Base-by-base conservation (phyloP, 805 yeast species). In the Wickerhamomyces queroliae region DNA sequence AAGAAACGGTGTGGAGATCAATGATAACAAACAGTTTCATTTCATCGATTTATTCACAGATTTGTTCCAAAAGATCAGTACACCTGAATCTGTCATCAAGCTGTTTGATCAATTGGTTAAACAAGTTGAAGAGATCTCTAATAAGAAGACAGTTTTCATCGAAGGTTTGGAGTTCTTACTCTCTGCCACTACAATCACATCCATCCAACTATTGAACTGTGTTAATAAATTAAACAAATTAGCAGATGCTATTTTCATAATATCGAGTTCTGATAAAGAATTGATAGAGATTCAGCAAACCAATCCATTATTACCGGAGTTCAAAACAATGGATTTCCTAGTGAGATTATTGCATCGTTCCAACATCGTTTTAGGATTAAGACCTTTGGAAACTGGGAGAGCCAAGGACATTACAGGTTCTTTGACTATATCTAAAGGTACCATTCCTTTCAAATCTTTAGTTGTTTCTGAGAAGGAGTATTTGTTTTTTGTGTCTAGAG, bases 361-460 rank as follows among this genome's bases (percentile, higher is more conserved):
- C 0, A 65, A 68, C 24, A 44, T 78, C 31, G 66, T 77, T 29
- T 47, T 87, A n/a, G 66, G 71, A 17, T 53, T 87, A 26, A 72
- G 75, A 49, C 89, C 95, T 1, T 62, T 88, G 43, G 67, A 74
- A 3, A 86, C 95, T 0, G 95, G 95, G 0, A 69, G 87, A 49
- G 95, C 96, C 0, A 76, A 74, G 33, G 96, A 88, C 55, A 74
- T 85, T 3, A 82, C 95, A 0, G 96, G 96, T 2, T 68, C 80
- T 4, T 53, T 88, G 30, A 66, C 74, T 0, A 68, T 88, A 0
- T 60, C 80, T 0, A 64, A 62, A 36, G 95, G 95, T 0, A 35
- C 48, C 5, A 24, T 47, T 16, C 58, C 55, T 10, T 47, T 24
- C 35, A 45, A 37, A 0, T 24, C 42, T 0, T 33, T 52, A 0